Percentiles rank a stretch among this genome's conserved stretches.
Evolutionary conservation across 495 filamentous ascomycete genomes (phyloP).

Genomic region (Pyrenopolyporus hunteri): DNA sequence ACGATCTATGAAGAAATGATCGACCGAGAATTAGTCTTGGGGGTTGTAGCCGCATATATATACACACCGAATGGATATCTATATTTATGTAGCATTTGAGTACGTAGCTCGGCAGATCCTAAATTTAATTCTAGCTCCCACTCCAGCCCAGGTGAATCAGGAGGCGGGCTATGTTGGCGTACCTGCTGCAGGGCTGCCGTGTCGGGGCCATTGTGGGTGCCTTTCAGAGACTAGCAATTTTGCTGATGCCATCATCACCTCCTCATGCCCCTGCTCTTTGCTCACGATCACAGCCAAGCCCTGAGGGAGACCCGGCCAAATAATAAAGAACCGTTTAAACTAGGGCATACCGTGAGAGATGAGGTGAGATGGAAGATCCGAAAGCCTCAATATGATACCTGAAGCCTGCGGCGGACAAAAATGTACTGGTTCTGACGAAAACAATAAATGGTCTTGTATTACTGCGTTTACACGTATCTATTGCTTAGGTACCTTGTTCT

Average conservation of each 20-base stretch:
- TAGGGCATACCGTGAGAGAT: slow-evolving; percentile 5
- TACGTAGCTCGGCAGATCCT: neutral
- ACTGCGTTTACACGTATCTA: slow-evolving; percentile 12
- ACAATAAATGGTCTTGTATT: slow-evolving; percentile 4
- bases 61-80: neutral
- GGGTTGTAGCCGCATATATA: slow-evolving; percentile 3
- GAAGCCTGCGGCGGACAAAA: neutral
- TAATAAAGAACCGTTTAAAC: neutral
- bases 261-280: neutral
- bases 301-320: neutral
- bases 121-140: slow-evolving; percentile 23
- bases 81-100: neutral
- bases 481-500: slow-evolving; percentile 24
- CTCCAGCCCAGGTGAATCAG: slow-evolving; percentile 9
- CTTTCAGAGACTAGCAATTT: neutral
- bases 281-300: neutral
- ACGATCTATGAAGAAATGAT: slow-evolving; percentile 14
- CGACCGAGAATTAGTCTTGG: neutral
- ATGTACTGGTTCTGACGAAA: slow-evolving; percentile 1
- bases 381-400: slow-evolving; percentile 7
- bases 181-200: slow-evolving; percentile 7
- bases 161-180: slow-evolving; percentile 12
- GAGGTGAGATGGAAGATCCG: slow-evolving; percentile 9
- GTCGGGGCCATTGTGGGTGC: neutral
- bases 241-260: slow-evolving; percentile 6